phyloP scores from a whole-genome alignment of 345 rosid genomes.

The Stellera chamaejasme region DNA sequence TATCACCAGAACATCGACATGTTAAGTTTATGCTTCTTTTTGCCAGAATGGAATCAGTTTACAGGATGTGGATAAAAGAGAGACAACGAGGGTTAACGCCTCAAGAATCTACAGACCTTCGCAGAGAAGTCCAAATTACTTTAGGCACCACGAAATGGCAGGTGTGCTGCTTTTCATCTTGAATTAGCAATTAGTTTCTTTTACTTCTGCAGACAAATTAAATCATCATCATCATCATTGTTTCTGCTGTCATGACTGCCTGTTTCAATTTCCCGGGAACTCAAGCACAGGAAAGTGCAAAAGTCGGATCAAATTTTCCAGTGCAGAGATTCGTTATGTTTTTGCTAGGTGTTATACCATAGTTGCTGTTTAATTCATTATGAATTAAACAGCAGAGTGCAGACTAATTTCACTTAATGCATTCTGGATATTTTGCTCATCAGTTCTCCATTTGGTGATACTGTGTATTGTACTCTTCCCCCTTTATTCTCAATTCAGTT shows the following conservation, averaged over 20 bases:
- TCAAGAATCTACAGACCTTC: constrained; percentile 38
- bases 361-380: no score
- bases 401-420: not conserved
- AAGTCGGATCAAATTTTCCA: not conserved
- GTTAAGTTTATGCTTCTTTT: constrained; percentile 6
- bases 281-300: not conserved
- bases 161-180: constrained; percentile 25
- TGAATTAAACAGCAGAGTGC: no score
- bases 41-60: constrained; percentile 82
- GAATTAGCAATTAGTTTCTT: not conserved
- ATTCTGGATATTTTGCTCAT: not conserved
- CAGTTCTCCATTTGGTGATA: not conserved
- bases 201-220: not conserved
- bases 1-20: no score
- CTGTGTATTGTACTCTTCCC: not conserved
- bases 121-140: constrained; percentile 71
- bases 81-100: constrained; percentile 30
- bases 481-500: constrained; percentile 34
- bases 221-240: not conserved
- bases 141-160: constrained; percentile 94
- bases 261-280: not conserved
- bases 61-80: constrained; percentile 60
- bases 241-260: not conserved
- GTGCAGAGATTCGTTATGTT: not conserved
- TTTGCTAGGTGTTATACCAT: no score